phyloP scores from a whole-genome alignment of 805 yeast genomes.

The Ogataea methanolica region DNA sequence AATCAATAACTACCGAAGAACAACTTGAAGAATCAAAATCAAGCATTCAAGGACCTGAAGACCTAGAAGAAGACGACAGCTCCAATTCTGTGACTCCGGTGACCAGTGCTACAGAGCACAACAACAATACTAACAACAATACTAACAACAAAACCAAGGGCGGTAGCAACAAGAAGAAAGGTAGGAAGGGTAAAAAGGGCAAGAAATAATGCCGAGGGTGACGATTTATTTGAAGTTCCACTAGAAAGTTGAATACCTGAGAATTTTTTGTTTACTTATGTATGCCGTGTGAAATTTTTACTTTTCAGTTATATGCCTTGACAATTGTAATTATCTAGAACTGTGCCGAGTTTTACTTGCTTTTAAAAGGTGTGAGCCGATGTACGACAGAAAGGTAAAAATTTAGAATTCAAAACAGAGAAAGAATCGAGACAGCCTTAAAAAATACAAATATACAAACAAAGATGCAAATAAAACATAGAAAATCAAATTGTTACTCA shows the following conservation, averaged over 20 bases:
- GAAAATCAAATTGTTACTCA: conserved; percentile 41
- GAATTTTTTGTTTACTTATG: too few species aligned
- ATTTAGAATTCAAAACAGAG: background rate
- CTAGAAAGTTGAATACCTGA: too few species aligned
- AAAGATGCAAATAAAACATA: background rate
- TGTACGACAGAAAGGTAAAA: too few species aligned
- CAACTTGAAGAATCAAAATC: too few species aligned
- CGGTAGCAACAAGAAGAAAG: conserved; percentile 31
- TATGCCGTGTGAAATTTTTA: too few species aligned
- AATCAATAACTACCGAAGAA: conserved; percentile 1
- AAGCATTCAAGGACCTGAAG: background rate
- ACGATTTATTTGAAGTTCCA: background rate
- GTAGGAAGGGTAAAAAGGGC: conserved; percentile 32
- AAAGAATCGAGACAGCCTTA: background rate
- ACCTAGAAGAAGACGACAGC: background rate
- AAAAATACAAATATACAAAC: too few species aligned
- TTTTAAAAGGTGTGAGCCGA: too few species aligned
- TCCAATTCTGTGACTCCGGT: background rate
- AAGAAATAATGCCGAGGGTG: conserved; percentile 22
- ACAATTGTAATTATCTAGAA: too few species aligned
- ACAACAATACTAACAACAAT: background rate
- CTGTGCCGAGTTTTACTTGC: too few species aligned
- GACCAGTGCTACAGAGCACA: background rate
- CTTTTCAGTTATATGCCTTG: too few species aligned
- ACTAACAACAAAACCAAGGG: conserved; percentile 6